Conservation (phyloP, 1,139 yeast species). For the Geotrichum aggregatum region DNA sequence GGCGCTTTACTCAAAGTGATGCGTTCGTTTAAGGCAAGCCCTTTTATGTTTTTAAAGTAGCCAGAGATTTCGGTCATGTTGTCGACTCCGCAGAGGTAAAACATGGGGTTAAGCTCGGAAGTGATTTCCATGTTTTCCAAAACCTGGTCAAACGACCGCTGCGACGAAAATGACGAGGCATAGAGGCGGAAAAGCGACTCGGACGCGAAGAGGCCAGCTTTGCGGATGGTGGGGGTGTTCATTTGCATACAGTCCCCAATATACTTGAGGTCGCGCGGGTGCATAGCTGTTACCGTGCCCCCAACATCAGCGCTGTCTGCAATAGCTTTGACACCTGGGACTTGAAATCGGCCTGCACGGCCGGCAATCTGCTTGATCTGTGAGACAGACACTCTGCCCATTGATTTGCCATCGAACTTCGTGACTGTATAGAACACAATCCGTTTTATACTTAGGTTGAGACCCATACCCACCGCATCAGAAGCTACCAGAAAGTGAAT, state of each 20-base stretch:
- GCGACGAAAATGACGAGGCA: slow-evolving; percentile 26
- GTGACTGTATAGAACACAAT: slow-evolving; percentile 63
- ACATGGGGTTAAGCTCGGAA: slow-evolving; percentile 24
- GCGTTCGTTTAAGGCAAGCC: slow-evolving; percentile 36
- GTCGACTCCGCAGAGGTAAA: slow-evolving; percentile 28
- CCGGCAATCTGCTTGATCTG: slow-evolving; percentile 92
- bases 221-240: slow-evolving; percentile 30
- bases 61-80: slow-evolving; percentile 30
- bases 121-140: slow-evolving; percentile 26
- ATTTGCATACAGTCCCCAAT: slow-evolving; percentile 33
- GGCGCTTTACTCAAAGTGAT: slow-evolving; percentile 38
- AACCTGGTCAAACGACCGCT: slow-evolving; percentile 27
- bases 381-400: slow-evolving; percentile 45
- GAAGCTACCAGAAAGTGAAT: slow-evolving; percentile 85
- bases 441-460: slow-evolving; percentile 76
- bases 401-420: slow-evolving; percentile 64
- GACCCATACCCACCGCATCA: slow-evolving; percentile 98
- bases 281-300: slow-evolving; percentile 36
- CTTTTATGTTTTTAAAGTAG: slow-evolving; percentile 30
- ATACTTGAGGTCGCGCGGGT: slow-evolving; percentile 30
- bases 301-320: slow-evolving; percentile 19
- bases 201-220: slow-evolving; percentile 36
- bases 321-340: slow-evolving; percentile 26
- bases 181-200: slow-evolving; percentile 29
- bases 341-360: slow-evolving; percentile 78